Conservation (phyloP, 1,284 basidiomycete species). For the Cutaneotrichosporon curvatum region DNA sequence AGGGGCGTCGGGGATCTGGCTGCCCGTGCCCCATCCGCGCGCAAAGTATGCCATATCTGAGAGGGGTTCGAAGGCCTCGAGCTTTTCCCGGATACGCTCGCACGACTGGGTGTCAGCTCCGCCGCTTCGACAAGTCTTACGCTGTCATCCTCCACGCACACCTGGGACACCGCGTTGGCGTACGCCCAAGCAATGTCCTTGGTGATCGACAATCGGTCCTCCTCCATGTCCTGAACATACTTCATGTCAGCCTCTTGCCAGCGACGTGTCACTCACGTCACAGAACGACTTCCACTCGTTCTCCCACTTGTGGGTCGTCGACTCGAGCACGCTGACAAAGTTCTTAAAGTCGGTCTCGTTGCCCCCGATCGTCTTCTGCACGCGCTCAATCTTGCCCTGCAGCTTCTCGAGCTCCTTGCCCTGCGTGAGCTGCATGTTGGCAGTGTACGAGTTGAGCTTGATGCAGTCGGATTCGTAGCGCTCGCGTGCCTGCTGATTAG, state of each 20-base stretch:
- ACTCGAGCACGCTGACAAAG: slow-evolving; percentile 72
- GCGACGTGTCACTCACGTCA: slow-evolving; percentile 50
- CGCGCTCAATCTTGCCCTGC: slow-evolving; percentile 75
- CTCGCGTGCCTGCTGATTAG: slow-evolving; percentile 59
- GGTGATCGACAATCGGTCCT: slow-evolving; percentile 84
- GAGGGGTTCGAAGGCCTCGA: slow-evolving; percentile 74
- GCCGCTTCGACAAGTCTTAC: slow-evolving; percentile 46
- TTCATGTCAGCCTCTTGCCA: slow-evolving; percentile 16
- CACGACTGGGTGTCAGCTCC: slow-evolving; percentile 59
- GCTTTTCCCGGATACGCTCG: slow-evolving; percentile 70
- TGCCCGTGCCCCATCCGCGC: slow-evolving; percentile 73
- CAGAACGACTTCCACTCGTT: slow-evolving; percentile 88
- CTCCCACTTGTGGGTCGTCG: slow-evolving; percentile 83
- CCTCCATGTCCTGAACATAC: slow-evolving; percentile 90
- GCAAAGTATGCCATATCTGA: slow-evolving; percentile 81
- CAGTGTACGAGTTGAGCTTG: slow-evolving; percentile 90
- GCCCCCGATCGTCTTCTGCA: slow-evolving; percentile 76
- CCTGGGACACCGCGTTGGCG: slow-evolving; percentile 89
- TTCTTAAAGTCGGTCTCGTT: slow-evolving; percentile 89
- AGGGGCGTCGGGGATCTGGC: slow-evolving; percentile 57
- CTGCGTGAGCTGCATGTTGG: slow-evolving; percentile 85
- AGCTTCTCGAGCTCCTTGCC: slow-evolving; percentile 92
- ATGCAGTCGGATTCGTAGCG: slow-evolving; percentile 93
- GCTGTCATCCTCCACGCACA: slow-evolving; percentile 94
- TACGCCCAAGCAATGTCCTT: slow-evolving; percentile 95